Evolutionary conservation across 1,139 yeast species (phyloP).

Genomic region (Sugiyamaella pinicola): DNA sequence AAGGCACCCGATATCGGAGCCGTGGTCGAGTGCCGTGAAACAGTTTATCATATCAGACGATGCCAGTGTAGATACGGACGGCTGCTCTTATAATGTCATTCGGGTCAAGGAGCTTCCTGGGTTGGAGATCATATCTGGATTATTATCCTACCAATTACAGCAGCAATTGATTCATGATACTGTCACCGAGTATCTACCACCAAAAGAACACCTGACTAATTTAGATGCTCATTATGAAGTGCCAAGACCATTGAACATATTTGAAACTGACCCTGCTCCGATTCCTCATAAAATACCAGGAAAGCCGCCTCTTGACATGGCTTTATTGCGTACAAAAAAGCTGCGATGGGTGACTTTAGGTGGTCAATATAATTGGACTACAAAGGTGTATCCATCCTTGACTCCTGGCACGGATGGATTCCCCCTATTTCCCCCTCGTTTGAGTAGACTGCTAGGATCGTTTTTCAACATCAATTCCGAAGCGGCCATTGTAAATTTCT

Average conservation of each 20-base stretch:
- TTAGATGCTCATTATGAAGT: constrained; percentile 41
- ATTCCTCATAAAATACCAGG: constrained; percentile 23
- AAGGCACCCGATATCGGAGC: neutral
- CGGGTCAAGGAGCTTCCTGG: constrained; percentile 43
- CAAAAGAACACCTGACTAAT: constrained; percentile 42
- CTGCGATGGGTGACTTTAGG: constrained; percentile 51
- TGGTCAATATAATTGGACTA: constrained; percentile 51
- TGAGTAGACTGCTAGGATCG: constrained; percentile 34
- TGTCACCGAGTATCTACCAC: constrained; percentile 41
- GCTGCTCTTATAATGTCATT: constrained; percentile 3
- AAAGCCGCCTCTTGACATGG: constrained; percentile 26
- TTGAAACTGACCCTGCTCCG: constrained; percentile 9
- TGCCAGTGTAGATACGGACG: neutral
- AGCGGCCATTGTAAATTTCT: constrained; percentile 50
- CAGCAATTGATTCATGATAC: constrained; percentile 37
- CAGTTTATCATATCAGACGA: neutral
- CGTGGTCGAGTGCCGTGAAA: constrained; percentile 3
- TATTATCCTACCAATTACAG: constrained; percentile 38
- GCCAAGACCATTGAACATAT: constrained; percentile 32
- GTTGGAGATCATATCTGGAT: constrained; percentile 36
- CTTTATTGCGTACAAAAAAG: constrained; percentile 33
- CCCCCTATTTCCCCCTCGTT: constrained; percentile 43
- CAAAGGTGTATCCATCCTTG: constrained; percentile 46
- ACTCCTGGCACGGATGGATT: constrained; percentile 39
- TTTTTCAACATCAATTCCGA: constrained; percentile 37